Conservation (phyloP, 805 yeast genomes). For the Candida montana region DNA sequence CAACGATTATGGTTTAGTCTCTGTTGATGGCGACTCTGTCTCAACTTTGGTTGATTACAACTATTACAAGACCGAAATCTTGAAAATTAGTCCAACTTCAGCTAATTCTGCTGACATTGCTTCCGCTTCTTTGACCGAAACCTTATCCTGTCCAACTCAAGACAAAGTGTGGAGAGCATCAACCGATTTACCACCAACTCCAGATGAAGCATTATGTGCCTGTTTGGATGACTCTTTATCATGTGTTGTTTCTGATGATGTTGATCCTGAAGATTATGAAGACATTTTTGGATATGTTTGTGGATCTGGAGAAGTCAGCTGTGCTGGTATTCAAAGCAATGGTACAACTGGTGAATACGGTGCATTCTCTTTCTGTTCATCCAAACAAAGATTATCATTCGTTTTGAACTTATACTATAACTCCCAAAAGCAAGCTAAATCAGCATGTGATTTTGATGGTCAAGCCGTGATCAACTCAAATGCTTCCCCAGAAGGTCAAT, state of each 20-base stretch:
- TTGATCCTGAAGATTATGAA: slow-evolving; percentile 50
- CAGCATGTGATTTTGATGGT: slow-evolving; percentile 67
- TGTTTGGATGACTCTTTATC: slow-evolving; percentile 51
- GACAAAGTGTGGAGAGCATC: slow-evolving; percentile 58
- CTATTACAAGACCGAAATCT: slow-evolving; percentile 57
- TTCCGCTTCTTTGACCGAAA: slow-evolving; percentile 31
- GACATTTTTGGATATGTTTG: slow-evolving; percentile 57
- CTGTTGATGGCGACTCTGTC: slow-evolving; percentile 41
- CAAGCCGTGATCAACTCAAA: slow-evolving; percentile 48
- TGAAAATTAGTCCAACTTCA: slow-evolving; percentile 47
- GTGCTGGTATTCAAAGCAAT: slow-evolving; percentile 56
- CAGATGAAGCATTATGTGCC: slow-evolving; percentile 56
- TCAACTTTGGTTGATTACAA: slow-evolving; percentile 58
- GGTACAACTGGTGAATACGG: slow-evolving; percentile 69
- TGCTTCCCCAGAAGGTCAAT: slow-evolving; percentile 46
- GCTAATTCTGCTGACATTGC: slow-evolving; percentile 36
- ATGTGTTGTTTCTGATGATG: slow-evolving; percentile 58
- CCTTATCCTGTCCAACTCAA: slow-evolving; percentile 58
- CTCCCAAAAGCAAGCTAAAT: slow-evolving; percentile 32
- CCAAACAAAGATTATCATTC: slow-evolving; percentile 60
- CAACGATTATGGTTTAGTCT: slow-evolving; percentile 71
- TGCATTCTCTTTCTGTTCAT: slow-evolving; percentile 64
- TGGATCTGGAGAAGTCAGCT: slow-evolving; percentile 51
- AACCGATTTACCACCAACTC: slow-evolving; percentile 74
- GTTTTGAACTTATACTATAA: slow-evolving; percentile 61